Evolutionary conservation across 768 basidiomycete species (phyloP).

Genomic region (Boletus insuetus): DNA sequence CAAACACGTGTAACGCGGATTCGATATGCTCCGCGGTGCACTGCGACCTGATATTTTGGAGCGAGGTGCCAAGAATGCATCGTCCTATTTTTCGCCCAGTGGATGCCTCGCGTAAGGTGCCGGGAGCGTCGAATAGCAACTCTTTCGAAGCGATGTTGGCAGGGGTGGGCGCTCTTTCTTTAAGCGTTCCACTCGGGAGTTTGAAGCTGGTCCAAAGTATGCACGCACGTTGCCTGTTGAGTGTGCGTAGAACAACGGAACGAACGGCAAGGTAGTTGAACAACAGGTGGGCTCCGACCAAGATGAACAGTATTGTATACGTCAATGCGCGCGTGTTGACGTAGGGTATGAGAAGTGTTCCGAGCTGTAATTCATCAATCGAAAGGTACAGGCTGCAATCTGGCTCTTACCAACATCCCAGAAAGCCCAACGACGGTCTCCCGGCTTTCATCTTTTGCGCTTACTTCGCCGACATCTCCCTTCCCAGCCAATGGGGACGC

Average conservation of each 20-base stretch:
- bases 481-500: constrained; percentile 47
- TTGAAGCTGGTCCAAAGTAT: constrained; percentile 46
- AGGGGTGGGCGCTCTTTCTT: constrained; percentile 31
- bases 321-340: constrained; percentile 47
- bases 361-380: constrained; percentile 41
- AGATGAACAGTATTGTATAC: constrained; percentile 47
- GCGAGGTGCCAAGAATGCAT: constrained; percentile 50
- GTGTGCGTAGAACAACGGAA: constrained; percentile 51
- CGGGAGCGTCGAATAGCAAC: constrained; percentile 41
- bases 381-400: not conserved
- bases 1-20: constrained; percentile 39
- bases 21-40: constrained; percentile 15
- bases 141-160: constrained; percentile 41
- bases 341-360: constrained; percentile 56
- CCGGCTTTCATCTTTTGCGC: constrained; percentile 70
- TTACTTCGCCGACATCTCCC: constrained; percentile 69
- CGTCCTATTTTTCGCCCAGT: constrained; percentile 38
- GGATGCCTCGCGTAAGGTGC: constrained; percentile 36
- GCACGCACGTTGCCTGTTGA: constrained; percentile 58
- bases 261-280: constrained; percentile 63
- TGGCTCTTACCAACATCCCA: constrained; percentile 59
- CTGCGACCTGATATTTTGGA: constrained; percentile 26
- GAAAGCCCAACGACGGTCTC: constrained; percentile 67
- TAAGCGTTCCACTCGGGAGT: constrained; percentile 4
- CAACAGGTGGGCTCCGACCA: constrained; percentile 52